Evolutionary conservation across 257 asterid species (phyloP), one percentile per base, ranked within the genome.

Genomic region (Forsythia suspensa): DNA sequence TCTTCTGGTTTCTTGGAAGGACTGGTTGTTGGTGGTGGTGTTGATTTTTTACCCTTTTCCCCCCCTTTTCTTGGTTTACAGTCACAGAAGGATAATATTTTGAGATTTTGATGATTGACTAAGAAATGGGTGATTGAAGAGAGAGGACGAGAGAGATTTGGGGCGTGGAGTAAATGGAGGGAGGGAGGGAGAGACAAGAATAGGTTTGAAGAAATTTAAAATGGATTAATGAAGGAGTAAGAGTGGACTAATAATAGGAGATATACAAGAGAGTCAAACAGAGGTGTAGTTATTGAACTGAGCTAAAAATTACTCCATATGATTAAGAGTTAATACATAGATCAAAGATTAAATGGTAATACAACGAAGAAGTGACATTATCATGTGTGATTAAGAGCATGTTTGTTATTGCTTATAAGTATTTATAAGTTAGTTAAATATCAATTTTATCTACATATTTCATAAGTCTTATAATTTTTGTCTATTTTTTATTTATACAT

Each of bases 1-100:
- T 86, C 91, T 89, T 85, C 79, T 87, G 89, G 89, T 87, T 85
- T 84, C 86, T 79, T 79, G 84, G 86, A 84, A 82, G 81, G 46
- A 79, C 80, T 70, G 86, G 85, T 80, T 80, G 85, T 76, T 81
- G 90, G 78, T 85, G 89, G 87, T 69, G 86, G 46, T 81, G 77
- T 74, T 76, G 72, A 72, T 79, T 55, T 37, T 37, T 61, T 67
- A 21, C 11, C 41, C 68, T 37, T 72, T 77, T 36, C 2, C 18
- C 71, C 81, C 72, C 59, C 8, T 43, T 76, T 73, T 37, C 76
- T 52, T 40, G 79, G 72, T 83, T 85, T 70, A 36, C 79, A 77
- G 82, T 79, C 72, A 24, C 65, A 36, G 70, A 75, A 29, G 42
- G 79, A 80, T 40, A 66, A 57, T 52, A 70, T 65, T 29, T 72